Percentiles rank a stretch among this genome's conserved stretches.
phyloP scores from a whole-genome alignment of 371 early-diverging fungal species.

The Choanephora cucurbitarum region DNA sequence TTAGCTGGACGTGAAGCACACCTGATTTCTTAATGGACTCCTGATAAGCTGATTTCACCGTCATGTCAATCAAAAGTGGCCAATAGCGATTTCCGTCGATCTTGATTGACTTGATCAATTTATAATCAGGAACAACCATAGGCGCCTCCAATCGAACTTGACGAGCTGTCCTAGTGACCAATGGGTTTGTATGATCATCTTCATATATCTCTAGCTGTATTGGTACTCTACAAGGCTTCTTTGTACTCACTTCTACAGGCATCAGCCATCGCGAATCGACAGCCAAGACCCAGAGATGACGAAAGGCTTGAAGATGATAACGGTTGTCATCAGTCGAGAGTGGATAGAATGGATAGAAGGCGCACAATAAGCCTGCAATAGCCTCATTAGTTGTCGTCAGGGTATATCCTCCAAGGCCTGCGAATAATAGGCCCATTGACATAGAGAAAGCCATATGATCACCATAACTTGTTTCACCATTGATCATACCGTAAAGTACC shows the following conservation, averaged over 20 bases:
- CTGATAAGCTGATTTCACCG: conserved; percentile 21
- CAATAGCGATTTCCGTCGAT: conserved; percentile 62
- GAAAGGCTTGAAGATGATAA: conserved; percentile 78
- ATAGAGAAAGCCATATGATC: conserved; percentile 82
- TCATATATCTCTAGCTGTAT: conserved; percentile 38
- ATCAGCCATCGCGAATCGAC: conserved; percentile 76
- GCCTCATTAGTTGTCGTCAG: conserved; percentile 68
- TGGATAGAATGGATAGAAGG: conserved; percentile 83
- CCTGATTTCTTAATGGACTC: conserved; percentile 33
- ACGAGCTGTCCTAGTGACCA: conserved; percentile 12
- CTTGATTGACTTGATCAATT: conserved; percentile 53
- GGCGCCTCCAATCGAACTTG: conserved; percentile 57
- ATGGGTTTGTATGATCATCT: conserved; percentile 15
- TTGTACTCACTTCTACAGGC: conserved; percentile 66
- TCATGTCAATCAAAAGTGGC: conserved; percentile 56
- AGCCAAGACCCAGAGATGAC: conserved; percentile 90
- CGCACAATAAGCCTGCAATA: conserved; percentile 71
- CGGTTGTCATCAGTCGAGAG: conserved; percentile 67
- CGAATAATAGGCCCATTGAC: conserved; percentile 83
- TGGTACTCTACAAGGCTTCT: conserved; percentile 61
- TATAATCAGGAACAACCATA: conserved; percentile 63
- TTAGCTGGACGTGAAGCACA: conserved; percentile 37
- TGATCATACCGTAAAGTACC: conserved; percentile 48
- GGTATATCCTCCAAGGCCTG: conserved; percentile 80
- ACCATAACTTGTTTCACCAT: conserved; percentile 67